These are phyloP conservation scores for Colletotrichum agaves DNA, from an alignment of 2,329 filamentous ascomycete genomes.

Conservation along the genomic window DNA sequence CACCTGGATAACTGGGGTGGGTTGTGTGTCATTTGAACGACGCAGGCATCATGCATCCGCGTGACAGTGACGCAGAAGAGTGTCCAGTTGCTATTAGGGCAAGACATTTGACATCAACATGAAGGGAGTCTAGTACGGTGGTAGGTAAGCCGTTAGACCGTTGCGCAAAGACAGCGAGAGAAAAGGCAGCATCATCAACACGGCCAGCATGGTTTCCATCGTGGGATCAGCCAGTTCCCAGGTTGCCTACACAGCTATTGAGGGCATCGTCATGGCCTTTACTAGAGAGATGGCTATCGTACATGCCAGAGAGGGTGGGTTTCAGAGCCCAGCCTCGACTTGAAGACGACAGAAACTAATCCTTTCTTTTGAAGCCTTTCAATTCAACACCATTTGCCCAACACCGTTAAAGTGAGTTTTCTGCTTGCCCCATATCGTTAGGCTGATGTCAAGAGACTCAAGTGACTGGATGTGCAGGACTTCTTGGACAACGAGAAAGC, in stretches of 20 bases:
- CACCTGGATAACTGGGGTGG: constrained; percentile 85
- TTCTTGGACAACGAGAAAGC: constrained; percentile 88
- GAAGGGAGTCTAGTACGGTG: constrained; percentile 97
- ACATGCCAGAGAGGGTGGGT: constrained; percentile 76
- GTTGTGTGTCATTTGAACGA: constrained; percentile 97
- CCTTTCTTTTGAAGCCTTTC: constrained; percentile 63
- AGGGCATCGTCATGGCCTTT: constrained; percentile 90
- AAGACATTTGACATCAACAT: constrained; percentile 94
- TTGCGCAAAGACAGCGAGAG: constrained; percentile 84
- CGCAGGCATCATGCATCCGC: constrained; percentile 93
- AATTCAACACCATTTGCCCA: constrained; percentile 92
- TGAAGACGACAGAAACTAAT: neutral
- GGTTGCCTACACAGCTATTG: constrained; percentile 91
- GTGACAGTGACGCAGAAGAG: constrained; percentile 81
- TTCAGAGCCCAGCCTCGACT: too few species aligned
- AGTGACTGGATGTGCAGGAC: constrained; percentile 70
- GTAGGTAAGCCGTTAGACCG: constrained; percentile 88
- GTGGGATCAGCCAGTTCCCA: constrained; percentile 90
- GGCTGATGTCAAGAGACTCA: neutral
- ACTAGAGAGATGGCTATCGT: constrained; percentile 92
- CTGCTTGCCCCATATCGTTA: too few species aligned
- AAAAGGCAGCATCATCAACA: constrained; percentile 88
- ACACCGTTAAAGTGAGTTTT: constrained; percentile 69
- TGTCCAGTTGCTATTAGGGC: constrained; percentile 95
- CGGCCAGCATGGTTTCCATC: constrained; percentile 86